phyloP scores from a whole-genome alignment of 2,329 filamentous ascomycete genomes.

The Stagonosporopsis rhizophila region DNA sequence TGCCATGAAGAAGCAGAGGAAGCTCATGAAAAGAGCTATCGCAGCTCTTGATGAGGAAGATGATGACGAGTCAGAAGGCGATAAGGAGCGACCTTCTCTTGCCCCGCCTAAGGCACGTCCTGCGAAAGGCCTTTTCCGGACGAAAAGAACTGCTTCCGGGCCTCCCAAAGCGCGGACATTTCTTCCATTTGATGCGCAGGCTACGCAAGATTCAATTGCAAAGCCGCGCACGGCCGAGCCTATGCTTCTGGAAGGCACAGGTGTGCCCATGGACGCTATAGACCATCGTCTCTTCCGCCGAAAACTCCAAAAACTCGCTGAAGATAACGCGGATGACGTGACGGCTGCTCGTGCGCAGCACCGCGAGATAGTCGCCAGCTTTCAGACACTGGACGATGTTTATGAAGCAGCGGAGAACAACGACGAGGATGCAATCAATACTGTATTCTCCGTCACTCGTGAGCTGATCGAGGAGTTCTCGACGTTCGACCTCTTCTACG shows the following conservation, averaged over 20 bases:
- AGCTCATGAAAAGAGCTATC: conserved; percentile 35
- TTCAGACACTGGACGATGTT: conserved; percentile 55
- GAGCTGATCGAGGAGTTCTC: conserved; percentile 67
- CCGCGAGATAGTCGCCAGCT: conserved; percentile 49
- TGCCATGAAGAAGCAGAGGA: conserved; percentile 36
- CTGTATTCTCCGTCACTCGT: conserved; percentile 66
- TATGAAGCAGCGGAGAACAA: conserved; percentile 55
- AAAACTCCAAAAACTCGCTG: conserved; percentile 38
- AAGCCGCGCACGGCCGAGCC: conserved; percentile 11
- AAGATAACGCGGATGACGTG: conserved; percentile 49
- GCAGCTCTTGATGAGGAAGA: conserved; percentile 27
- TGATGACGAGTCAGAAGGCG: conserved; percentile 23
- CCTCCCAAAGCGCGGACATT: conserved; percentile 36
- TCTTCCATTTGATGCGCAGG: conserved; percentile 34
- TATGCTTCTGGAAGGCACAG: conserved; percentile 37
- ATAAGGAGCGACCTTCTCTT: conserved; percentile 28
- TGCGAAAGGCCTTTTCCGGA: conserved; percentile 40
- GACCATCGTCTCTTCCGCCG: conserved; percentile 39
- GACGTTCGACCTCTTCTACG: conserved; percentile 65
- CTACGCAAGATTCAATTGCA: conserved; percentile 2
- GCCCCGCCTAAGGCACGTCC: conserved; percentile 33
- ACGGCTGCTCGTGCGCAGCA: conserved; percentile 49
- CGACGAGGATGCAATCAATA: conserved; percentile 57
- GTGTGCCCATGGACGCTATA: conserved; percentile 38
- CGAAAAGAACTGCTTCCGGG: conserved; percentile 25